Conservation (phyloP, 352 stramenopile species). For the Peronosclerospora sorghi region DNA sequence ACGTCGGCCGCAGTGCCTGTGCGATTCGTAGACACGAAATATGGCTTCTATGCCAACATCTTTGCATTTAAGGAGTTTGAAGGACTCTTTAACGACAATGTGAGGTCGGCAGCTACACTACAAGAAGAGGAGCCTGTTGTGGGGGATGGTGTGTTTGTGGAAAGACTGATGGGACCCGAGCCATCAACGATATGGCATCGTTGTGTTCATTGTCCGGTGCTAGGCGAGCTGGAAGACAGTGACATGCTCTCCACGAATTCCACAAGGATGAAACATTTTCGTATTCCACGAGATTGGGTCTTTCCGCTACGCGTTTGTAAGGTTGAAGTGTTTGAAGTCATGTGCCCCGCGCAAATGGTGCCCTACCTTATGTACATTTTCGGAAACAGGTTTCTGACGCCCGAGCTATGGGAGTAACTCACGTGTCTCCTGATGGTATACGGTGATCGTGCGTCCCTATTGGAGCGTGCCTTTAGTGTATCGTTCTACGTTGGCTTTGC, state of each 20-base stretch:
- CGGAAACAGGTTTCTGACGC: slow-evolving; percentile 35
- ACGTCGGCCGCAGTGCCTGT: slow-evolving; percentile 17
- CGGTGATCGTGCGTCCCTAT: too few relatives aligned
- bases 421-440: neutral
- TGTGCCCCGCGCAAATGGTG: slow-evolving; percentile 30
- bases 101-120: slow-evolving; percentile 5
- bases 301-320: slow-evolving; percentile 34
- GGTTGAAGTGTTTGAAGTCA: slow-evolving; percentile 31
- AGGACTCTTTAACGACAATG: slow-evolving; percentile 20
- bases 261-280: slow-evolving; percentile 21
- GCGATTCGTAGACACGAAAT: slow-evolving; percentile 35
- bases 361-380: slow-evolving; percentile 44
- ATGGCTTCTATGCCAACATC: slow-evolving; percentile 43
- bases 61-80: slow-evolving; percentile 32
- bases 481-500: too few relatives aligned
- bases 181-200: slow-evolving; percentile 23
- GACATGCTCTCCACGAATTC: slow-evolving; percentile 1
- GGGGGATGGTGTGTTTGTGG: slow-evolving; percentile 14
- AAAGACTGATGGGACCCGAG: slow-evolving; percentile 24
- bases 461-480: too few relatives aligned
- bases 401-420: slow-evolving; percentile 25
- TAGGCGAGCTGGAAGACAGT: slow-evolving; percentile 9
- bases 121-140: slow-evolving; percentile 11
- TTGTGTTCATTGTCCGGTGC: slow-evolving; percentile 27
- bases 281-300: slow-evolving; percentile 37